Conservation (phyloP, 805 yeast species). For the Cyberlindnera sargentensis region DNA sequence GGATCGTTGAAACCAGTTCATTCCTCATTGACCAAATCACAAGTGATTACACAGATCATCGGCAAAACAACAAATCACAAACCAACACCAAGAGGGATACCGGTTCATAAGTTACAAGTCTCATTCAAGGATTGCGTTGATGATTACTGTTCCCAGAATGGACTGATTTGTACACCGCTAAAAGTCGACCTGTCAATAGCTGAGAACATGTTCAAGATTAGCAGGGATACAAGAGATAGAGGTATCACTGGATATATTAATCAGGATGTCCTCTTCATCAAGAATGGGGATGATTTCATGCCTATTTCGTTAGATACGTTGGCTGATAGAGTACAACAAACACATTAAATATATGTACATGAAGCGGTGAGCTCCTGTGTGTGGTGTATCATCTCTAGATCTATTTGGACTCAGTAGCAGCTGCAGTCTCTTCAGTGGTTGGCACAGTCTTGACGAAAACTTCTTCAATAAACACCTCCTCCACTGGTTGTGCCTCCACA, state of each 20-base stretch:
- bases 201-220: constrained; percentile 36
- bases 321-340: background rate
- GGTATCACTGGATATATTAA: constrained; percentile 42
- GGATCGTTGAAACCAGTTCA: constrained; percentile 8
- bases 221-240: constrained; percentile 26
- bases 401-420: background rate
- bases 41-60: background rate
- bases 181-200: constrained; percentile 29
- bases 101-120: constrained; percentile 34
- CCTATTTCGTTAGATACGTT: constrained; percentile 34
- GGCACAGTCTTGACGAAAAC: constrained; percentile 1
- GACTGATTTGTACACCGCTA: constrained; percentile 26
- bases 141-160: constrained; percentile 46
- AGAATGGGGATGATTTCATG: constrained; percentile 27
- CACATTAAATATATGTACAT: background rate
- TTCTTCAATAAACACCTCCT: background rate
- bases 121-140: constrained; percentile 63
- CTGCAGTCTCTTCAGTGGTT: background rate
- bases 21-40: background rate
- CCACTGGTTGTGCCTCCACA: background rate
- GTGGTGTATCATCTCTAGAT: background rate
- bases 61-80: background rate
- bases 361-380: background rate
- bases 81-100: constrained; percentile 30
- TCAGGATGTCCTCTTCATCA: constrained; percentile 60